These are phyloP conservation scores for Aspergillus glaucus DNA, from an alignment of 2,329 filamentous ascomycete species.

Conservation along the genomic window DNA sequence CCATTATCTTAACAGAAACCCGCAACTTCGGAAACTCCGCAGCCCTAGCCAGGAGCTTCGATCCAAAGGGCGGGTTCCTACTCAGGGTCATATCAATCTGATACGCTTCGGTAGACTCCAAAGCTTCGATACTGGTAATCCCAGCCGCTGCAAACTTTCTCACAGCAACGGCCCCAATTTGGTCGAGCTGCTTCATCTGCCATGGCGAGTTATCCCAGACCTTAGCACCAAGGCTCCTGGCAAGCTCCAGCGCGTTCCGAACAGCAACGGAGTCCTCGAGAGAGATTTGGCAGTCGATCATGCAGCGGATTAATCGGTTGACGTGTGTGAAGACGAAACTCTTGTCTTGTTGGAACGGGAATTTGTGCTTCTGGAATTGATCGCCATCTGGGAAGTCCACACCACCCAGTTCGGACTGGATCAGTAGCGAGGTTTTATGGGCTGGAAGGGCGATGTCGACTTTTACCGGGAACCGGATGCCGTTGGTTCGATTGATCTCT, in stretches of 20 bases:
- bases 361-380: slow-evolving; percentile 48
- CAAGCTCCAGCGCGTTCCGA: slow-evolving; percentile 66
- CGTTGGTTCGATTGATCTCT: slow-evolving; percentile 61
- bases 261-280: slow-evolving; percentile 60
- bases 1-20: slow-evolving; percentile 47
- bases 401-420: slow-evolving; percentile 68
- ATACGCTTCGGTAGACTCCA: slow-evolving; percentile 61
- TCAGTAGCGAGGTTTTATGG: slow-evolving; percentile 70
- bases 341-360: slow-evolving; percentile 57
- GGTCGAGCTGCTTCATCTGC: slow-evolving; percentile 76
- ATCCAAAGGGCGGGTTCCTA: slow-evolving; percentile 77
- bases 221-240: slow-evolving; percentile 67
- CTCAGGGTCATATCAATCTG: slow-evolving; percentile 71
- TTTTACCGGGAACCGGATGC: slow-evolving; percentile 65
- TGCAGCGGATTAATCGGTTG: slow-evolving; percentile 64
- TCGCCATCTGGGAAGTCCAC: slow-evolving; percentile 58
- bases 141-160: slow-evolving; percentile 66
- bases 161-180: slow-evolving; percentile 68
- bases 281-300: slow-evolving; percentile 65
- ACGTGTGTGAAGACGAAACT: slow-evolving; percentile 60
- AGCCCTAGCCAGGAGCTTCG: slow-evolving; percentile 59
- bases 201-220: slow-evolving; percentile 76
- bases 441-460: slow-evolving; percentile 58
- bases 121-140: slow-evolving; percentile 63
- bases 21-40: slow-evolving; percentile 65